These are phyloP conservation scores for Chytriomyces confervae DNA, from an alignment of 192 early-diverging fungal species.

Conservation along the genomic window DNA sequence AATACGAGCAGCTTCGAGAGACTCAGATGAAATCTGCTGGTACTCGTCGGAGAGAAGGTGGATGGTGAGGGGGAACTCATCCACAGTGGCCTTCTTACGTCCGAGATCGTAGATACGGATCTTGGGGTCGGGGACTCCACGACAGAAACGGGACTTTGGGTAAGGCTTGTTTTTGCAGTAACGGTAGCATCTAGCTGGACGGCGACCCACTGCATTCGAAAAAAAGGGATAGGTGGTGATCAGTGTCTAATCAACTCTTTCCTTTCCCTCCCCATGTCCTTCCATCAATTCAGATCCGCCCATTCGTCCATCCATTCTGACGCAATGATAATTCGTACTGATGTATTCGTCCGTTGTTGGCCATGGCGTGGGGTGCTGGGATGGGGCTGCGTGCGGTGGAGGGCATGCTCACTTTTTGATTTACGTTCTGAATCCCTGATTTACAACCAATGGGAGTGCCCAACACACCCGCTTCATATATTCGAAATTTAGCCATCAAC, in stretches of 20 bases:
- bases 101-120: constrained; percentile 97
- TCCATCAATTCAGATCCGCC: background rate
- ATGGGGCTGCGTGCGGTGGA: background rate
- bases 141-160: constrained; percentile 97
- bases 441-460: background rate
- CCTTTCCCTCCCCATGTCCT: background rate
- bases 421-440: background rate
- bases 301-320: background rate
- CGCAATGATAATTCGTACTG: background rate
- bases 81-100: constrained; percentile 95
- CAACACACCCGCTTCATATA: too few relatives aligned
- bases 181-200: constrained; percentile 98
- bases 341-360: background rate
- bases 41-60: constrained; percentile 97
- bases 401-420: background rate
- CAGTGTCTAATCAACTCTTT: background rate
- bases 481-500: too few relatives aligned
- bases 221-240: background rate
- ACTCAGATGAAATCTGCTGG: constrained; percentile 98
- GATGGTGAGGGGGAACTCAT: constrained; percentile 96
- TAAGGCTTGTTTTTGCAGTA: constrained; percentile 99
- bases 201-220: constrained; percentile 79
- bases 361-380: background rate
- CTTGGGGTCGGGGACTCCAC: constrained; percentile 99
- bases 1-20: constrained; percentile 97